Base-by-base conservation (phyloP, 768 basidiomycete genomes). In the Wakefieldia striispora region DNA sequence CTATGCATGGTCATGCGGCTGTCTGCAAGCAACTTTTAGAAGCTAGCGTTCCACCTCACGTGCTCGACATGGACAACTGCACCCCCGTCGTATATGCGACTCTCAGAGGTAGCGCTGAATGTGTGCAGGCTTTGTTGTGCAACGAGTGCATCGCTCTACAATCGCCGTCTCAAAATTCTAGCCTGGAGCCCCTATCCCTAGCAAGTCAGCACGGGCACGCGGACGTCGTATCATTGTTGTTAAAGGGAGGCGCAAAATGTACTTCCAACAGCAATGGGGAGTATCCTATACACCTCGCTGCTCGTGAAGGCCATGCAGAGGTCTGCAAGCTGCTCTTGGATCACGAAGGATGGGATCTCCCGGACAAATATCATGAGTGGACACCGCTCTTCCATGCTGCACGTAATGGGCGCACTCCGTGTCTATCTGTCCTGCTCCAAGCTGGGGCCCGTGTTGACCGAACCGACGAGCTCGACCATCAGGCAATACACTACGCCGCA, bases 311-410 rank as follows among this genome's bases (percentile, higher is more conserved):
- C 4, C 94, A 97, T 55, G 79, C 79, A 8, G 81, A 84, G n/a
- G 82, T 97, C 17, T 95, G 95, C 66, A 76, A 71, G 50, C 68
- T 92, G 7, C 80, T 99, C 29, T 72, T 93, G 4, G 74, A 74
- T 26, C 82, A 82, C 35, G 86, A 82, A 42, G 91, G 84, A 34
- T 91, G 85, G 83, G 92, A 91, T 67, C 76, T 80, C 8, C 84
- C 86, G 1, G 97, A 99, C 76, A 98, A 95, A 70, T 98, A 95
- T 68, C 89, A 95, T 63, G 92, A 97, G 66, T 97, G 95, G 93
- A 98, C 95, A 7, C 97, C 97, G 21, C 76, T 98, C 38, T 93
- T 95, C 63, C 95, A 98, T 68, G 93, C 97, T 3, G 87, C 94
- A 6, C 85, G 91, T 33, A 86, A 92, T 54, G 94, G 95, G 1